Evolutionary conservation across 768 basidiomycete genomes (phyloP), one percentile per base, ranked within the genome.

Genomic region (Pleurotus sapidus): DNA sequence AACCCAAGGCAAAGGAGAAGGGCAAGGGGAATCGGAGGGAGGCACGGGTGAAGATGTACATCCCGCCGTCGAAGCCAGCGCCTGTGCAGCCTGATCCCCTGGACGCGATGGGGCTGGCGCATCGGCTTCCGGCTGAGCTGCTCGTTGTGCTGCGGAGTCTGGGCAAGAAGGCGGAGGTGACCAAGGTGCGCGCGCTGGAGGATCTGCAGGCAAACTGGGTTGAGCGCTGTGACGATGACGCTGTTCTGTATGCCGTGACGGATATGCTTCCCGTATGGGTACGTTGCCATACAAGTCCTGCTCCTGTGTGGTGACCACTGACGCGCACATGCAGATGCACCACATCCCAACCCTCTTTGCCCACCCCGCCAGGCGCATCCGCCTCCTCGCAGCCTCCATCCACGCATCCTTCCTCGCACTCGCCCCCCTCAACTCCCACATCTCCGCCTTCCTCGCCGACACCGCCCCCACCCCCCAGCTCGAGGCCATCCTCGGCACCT

Each of bases 201-300:
- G 95, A 96, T 58, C 71, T 98, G 25, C 80, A 84, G 62, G 67
- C 73, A 6, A 78, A 68, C 1, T 93, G 90, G 89, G 74, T 93
- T 3, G 83, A 84, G 23, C 71, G 69, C 46, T 78, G 78, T 39
- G 73, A 72, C 12, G 76, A 76, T 14, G 79, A 77, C 18, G 78
- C 69, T 9, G 62, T 58, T n/a, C 53, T 75, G 55, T 64, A 73
- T 8, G 77, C 70, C 50, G 67, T 74, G 62, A 77, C 82, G 20
- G 77, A 85, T 56, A 89, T 87, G 77, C 64, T 95, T 30, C 93
- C 93, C 3, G 93, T 96, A 56, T 98, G 95, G 95, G 95, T 96
- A 68, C 64, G 92, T 79, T 23, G 30, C 30, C n/a, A n/a, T 15
- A 18, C 20, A 23, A n/a, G n/a, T 27, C 38, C 6, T 24, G 49